Conservation (phyloP, 129 eudicot species). For the Oenanthe sinensis region DNA sequence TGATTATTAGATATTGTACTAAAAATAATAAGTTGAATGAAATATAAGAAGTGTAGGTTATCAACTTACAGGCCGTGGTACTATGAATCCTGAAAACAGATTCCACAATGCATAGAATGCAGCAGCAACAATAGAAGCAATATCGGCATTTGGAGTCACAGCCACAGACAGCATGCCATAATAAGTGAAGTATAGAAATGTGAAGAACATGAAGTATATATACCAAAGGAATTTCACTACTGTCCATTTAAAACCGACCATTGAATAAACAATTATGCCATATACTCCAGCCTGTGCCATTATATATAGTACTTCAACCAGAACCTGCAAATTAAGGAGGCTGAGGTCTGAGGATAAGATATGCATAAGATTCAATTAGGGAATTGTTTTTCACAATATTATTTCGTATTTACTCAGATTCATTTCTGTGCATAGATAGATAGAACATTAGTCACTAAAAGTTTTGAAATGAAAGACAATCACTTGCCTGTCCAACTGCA, state of each 20-base stretch:
- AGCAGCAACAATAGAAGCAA: slow-evolving; percentile 7
- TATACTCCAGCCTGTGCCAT: slow-evolving; percentile 1
- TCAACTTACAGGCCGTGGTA: slow-evolving; percentile 10
- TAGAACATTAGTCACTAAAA: neutral
- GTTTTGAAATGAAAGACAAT: neutral
- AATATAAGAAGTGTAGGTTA: neutral
- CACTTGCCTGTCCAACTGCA: slow-evolving; percentile 22
- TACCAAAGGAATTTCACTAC: slow-evolving; percentile 6
- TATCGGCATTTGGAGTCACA: slow-evolving; percentile 8
- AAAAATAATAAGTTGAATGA: neutral
- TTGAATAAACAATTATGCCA: slow-evolving; percentile 3
- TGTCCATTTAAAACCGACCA: slow-evolving; percentile 8
- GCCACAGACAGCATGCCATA: slow-evolving; percentile 11
- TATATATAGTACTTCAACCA: slow-evolving; percentile 1
- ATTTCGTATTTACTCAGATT: too few relatives aligned
- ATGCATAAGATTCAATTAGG: too few relatives aligned
- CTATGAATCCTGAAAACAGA: slow-evolving; percentile 8
- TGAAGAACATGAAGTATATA: slow-evolving; percentile 12
- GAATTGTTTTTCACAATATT: too few relatives aligned
- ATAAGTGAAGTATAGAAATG: slow-evolving; percentile 5
- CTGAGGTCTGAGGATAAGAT: too few relatives aligned
- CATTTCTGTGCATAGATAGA: neutral
- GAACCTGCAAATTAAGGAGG: slow-evolving; percentile 5
- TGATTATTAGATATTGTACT: neutral
- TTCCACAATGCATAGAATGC: slow-evolving; percentile 13